A percentile compares a stretch with the other conserved stretches of the same genome.
Conservation (phyloP, 1,284 basidiomycete genomes). For the Butyriboletus appendiculatus region DNA sequence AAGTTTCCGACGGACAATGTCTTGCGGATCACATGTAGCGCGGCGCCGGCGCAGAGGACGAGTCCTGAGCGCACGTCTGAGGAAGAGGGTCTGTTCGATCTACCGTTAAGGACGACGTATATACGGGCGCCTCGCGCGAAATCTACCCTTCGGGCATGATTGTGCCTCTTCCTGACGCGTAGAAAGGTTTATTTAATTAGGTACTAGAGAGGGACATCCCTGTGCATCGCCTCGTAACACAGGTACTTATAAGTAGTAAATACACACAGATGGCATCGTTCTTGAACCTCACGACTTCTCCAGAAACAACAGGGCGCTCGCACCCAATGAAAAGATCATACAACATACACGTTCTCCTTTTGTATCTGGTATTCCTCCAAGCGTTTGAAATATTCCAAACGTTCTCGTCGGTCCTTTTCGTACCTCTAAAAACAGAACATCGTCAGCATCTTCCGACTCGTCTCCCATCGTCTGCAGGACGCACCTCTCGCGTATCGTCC, state of each 20-base stretch:
- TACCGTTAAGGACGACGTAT: conserved; percentile 7
- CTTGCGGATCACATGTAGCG: conserved; percentile 14
- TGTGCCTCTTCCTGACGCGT: too few relatives aligned
- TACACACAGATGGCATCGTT: conserved; percentile 16
- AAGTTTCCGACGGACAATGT: conserved; percentile 29
- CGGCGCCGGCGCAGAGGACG: neutral
- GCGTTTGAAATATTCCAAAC: conserved; percentile 57
- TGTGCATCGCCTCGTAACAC: neutral
- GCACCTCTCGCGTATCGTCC: conserved; percentile 34
- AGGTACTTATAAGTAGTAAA: neutral
- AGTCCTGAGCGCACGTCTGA: neutral
- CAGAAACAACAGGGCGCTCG: neutral
- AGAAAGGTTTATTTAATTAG: neutral
- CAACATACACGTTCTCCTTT: conserved; percentile 61
- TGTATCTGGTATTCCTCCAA: conserved; percentile 53
- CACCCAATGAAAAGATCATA: conserved; percentile 38
- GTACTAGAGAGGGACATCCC: neutral
- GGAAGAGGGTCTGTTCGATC: conserved; percentile 3
- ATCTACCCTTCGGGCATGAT: neutral
- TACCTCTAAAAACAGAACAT: conserved; percentile 35
- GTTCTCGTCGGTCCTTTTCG: conserved; percentile 48
- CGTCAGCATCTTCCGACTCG: neutral
- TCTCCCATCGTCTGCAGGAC: neutral
- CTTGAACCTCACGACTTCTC: neutral
- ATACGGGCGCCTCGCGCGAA: conserved; percentile 17